Conservation (phyloP, 139 green algal species). For the Marvania coccoides region DNA sequence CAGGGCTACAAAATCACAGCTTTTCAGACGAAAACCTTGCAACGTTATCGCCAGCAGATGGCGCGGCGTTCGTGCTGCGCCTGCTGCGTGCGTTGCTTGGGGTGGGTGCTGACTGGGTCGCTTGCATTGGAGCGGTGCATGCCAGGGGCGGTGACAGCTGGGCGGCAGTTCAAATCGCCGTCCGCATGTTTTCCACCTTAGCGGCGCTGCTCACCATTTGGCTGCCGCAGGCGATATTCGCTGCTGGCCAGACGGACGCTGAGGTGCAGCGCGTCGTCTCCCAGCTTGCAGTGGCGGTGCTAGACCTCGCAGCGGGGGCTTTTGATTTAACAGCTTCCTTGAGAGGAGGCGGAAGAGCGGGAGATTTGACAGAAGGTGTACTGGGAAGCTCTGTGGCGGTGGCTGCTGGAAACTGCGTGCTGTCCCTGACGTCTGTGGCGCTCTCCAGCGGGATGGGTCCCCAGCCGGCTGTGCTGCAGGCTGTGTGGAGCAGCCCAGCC, state of each 20-base stretch:
- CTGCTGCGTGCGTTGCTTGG: no score
- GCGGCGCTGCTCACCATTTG: conserved; percentile 15
- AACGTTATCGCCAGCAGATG: no score
- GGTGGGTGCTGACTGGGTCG: no score
- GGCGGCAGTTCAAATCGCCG: no score
- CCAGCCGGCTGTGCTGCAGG: not conserved
- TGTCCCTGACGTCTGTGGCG: conserved; percentile 11
- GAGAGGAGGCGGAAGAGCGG: not conserved
- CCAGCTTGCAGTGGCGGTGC: not conserved
- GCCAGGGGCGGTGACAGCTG: no score
- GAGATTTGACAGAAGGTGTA: not conserved
- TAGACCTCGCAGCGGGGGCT: not conserved
- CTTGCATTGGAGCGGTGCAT: no score
- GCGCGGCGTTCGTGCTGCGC: no score
- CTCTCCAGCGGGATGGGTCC: conserved; percentile 8
- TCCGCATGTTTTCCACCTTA: no score
- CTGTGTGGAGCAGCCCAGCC: not conserved
- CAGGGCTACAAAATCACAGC: no score
- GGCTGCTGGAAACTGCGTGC: conserved; percentile 1
- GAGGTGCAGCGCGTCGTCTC: not conserved
- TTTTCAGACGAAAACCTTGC: no score
- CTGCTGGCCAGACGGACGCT: not conserved
- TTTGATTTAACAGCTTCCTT: not conserved
- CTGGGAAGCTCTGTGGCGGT: not conserved
- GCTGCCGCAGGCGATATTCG: conserved; percentile 7